Base-by-base conservation (phyloP, 768 basidiomycete genomes). In the Austroboletus eburneus region DNA sequence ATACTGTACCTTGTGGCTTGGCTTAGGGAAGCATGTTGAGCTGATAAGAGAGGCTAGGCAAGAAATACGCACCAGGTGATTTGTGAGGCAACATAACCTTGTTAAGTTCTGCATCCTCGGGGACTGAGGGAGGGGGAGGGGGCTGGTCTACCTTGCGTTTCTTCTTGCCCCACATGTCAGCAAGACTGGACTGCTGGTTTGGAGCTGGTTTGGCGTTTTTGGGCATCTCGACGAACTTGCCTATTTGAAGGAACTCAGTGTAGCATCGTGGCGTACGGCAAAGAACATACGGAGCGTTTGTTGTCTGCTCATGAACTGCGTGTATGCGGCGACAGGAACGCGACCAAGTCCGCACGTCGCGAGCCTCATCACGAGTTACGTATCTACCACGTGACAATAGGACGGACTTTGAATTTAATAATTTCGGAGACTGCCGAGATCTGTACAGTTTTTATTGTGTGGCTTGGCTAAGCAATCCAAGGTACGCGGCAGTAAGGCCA, bases 201-300 rank as follows among this genome's bases (percentile, higher is more conserved):
- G 85, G 83, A 3, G 82, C 64, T 23, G 78, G 62, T 65, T 87
- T 89, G n/a, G 60, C 54, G 23, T 74, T 74, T 52, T 75, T 75
- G 0, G 89, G 85, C 85, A 89, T 86, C 48, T 75, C 71, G 45
- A 90, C 80, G 52, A 89, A 91, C 58, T 79, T 87, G 30, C 81
- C 87, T 91, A 51, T 9, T 30, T 27, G 32, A 34, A 35, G 3
- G 14, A 33, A 17, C 24, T 40, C 21, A 32, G 33, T 46, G 39
- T 42, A 24, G 1, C 24, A 17, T 17, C 20, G 33, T 21, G 17
- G 45, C 3, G 39, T 21, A 25, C 39, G 20, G 61, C 12, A 30
- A 18, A 29, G 22, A 10, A 49, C 67, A 16, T 48, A 83, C 86
- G 81, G 38, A 90, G 72, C 1, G 87, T 88, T 64, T 82, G 83